Evolutionary conservation across 1,139 yeast species (phyloP).

Genomic region (Saccharomycopsis hybrid): DNA sequence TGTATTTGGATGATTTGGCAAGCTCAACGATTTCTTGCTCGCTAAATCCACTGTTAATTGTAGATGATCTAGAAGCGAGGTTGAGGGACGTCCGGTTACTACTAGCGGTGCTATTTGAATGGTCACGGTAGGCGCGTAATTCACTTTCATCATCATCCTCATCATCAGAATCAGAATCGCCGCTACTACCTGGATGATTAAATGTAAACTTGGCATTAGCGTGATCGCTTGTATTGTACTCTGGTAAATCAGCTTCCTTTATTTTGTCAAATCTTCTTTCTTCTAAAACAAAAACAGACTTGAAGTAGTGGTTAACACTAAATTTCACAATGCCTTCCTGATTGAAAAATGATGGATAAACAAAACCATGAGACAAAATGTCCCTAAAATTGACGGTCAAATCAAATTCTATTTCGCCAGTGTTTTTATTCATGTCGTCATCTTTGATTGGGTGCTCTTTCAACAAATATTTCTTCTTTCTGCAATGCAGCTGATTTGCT

Average conservation of each 20-base stretch:
- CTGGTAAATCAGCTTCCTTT: neutral
- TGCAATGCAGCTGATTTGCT: neutral
- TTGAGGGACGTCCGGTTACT: no score
- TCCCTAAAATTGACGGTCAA: neutral
- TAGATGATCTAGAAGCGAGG: no score
- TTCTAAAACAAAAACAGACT: constrained; percentile 2
- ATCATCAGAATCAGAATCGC: neutral
- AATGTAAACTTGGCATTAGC: neutral
- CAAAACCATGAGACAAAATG: neutral
- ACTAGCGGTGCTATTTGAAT: no score
- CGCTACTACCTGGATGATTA: neutral
- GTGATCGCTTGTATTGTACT: neutral
- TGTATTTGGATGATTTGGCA: neutral
- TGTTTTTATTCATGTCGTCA: neutral
- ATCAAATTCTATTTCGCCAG: neutral
- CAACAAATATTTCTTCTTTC: constrained; percentile 4
- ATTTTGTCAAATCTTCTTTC: constrained; percentile 1
- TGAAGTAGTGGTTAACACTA: constrained; percentile 9
- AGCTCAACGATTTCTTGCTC: no score
- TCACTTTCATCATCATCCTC: neutral
- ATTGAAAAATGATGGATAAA: constrained; percentile 9
- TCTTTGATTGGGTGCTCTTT: neutral
- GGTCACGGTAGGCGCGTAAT: no score
- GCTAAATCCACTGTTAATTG: no score
- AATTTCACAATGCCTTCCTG: constrained; percentile 1